A percentile compares a stretch with the other conserved stretches of the same genome.
Evolutionary conservation across 495 filamentous ascomycete species (phyloP).

Genomic region (Neurospora sp.): DNA sequence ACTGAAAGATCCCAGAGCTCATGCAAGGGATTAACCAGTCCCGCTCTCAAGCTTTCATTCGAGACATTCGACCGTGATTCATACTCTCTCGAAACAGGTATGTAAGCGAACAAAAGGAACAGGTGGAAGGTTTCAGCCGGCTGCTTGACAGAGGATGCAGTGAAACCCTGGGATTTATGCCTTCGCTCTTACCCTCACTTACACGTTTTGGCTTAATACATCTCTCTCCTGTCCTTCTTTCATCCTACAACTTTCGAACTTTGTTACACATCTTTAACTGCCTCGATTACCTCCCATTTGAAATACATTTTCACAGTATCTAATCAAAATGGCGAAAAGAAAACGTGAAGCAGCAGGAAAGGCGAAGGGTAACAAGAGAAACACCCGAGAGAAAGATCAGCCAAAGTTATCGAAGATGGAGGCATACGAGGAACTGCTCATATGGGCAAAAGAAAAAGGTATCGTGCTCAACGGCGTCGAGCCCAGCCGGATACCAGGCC

Average conservation of each 20-base stretch:
- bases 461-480: slow-evolving; percentile 50
- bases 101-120: neutral
- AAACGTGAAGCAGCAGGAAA: neutral
- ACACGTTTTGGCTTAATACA: neutral
- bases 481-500: slow-evolving; percentile 47
- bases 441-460: slow-evolving; percentile 52
- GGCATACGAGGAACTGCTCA: slow-evolving; percentile 38
- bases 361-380: neutral
- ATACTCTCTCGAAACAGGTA: neutral
- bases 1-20: neutral
- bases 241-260: neutral
- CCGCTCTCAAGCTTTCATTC: neutral
- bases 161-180: neutral
- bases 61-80: too few species aligned
- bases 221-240: neutral
- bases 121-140: neutral
- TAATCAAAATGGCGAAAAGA: neutral
- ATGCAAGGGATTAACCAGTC: neutral
- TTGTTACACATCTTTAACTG: neutral
- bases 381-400: neutral
- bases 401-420: slow-evolving; percentile 17
- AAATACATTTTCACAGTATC: neutral
- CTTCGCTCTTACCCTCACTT: neutral
- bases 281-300: neutral
- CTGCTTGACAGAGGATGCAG: neutral